Conservation (phyloP, 169 alveolate genomes). For the Plasmodium gallinaceum region DNA sequence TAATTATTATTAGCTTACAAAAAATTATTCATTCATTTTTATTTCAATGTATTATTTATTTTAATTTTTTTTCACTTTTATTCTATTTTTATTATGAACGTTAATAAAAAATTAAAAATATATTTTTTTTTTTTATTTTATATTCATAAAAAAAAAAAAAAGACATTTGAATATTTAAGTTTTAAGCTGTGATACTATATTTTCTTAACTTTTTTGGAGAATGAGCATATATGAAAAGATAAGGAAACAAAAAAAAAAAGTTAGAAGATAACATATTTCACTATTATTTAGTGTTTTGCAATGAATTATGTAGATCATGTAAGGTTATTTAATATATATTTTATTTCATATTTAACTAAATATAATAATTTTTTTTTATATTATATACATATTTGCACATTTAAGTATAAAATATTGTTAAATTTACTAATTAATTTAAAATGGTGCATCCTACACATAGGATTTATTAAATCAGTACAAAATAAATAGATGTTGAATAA, state of each 20-base stretch:
- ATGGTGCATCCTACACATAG: too few species aligned
- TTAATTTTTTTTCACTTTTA: not conserved
- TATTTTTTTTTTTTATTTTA: slow-evolving; percentile 21
- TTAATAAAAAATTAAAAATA: slow-evolving; percentile 3
- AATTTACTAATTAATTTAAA: too few species aligned
- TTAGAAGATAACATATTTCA: not conserved
- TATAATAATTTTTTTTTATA: not conserved
- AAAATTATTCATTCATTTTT: slow-evolving; percentile 7
- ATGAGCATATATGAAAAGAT: not conserved
- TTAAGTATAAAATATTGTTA: not conserved
- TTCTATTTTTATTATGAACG: slow-evolving; percentile 22
- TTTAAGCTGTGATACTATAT: slow-evolving; percentile 1
- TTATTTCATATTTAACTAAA: not conserved
- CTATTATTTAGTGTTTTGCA: not conserved
- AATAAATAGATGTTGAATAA: too few species aligned
- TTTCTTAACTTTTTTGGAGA: slow-evolving; percentile 5
- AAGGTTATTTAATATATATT: not conserved
- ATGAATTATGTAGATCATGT: not conserved
- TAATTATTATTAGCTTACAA: not conserved
- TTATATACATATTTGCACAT: not conserved
- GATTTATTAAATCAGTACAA: too few species aligned
- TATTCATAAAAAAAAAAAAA: slow-evolving; percentile 28
- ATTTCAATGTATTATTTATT: not conserved
- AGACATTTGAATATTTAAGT: not conserved
- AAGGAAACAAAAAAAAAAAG: not conserved